Evolutionary conservation across 2,329 filamentous ascomycete species (phyloP).

Genomic region (Fusarium piperis): DNA sequence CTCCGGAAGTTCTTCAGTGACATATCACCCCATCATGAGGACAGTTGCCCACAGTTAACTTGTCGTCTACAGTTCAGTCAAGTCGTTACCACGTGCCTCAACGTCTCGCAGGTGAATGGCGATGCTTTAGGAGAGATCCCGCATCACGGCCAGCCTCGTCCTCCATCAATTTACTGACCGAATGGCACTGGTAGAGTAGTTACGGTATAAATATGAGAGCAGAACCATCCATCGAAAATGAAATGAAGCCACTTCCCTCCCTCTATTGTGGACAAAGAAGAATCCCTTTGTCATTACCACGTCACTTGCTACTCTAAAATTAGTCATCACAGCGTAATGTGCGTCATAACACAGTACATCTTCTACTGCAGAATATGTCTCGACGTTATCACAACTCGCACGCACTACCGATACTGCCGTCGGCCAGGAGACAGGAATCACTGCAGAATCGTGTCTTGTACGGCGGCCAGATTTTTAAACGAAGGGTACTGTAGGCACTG

Average conservation of each 20-base stretch:
- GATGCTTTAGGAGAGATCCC: background rate
- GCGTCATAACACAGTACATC: background rate
- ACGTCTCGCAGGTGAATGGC: background rate
- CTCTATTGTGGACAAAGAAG: background rate
- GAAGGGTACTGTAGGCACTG: background rate
- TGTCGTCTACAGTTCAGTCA: background rate
- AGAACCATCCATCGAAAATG: background rate
- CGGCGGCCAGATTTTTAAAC: background rate
- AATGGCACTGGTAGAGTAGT: background rate
- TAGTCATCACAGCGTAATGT: background rate
- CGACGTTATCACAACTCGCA: background rate
- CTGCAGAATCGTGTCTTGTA: background rate
- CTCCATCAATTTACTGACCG: background rate
- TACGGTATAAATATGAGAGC: background rate
- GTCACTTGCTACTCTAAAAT: background rate
- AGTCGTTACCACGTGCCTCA: background rate
- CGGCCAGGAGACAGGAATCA: background rate
- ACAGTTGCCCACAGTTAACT: background rate
- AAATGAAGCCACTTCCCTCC: background rate
- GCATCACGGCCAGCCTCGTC: background rate
- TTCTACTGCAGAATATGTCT: background rate
- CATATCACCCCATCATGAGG: background rate
- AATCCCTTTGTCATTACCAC: background rate
- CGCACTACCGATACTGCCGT: background rate
- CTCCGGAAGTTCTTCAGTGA: background rate